phyloP scores from a whole-genome alignment of 2,329 filamentous ascomycete species.

The Nemania sp. region DNA sequence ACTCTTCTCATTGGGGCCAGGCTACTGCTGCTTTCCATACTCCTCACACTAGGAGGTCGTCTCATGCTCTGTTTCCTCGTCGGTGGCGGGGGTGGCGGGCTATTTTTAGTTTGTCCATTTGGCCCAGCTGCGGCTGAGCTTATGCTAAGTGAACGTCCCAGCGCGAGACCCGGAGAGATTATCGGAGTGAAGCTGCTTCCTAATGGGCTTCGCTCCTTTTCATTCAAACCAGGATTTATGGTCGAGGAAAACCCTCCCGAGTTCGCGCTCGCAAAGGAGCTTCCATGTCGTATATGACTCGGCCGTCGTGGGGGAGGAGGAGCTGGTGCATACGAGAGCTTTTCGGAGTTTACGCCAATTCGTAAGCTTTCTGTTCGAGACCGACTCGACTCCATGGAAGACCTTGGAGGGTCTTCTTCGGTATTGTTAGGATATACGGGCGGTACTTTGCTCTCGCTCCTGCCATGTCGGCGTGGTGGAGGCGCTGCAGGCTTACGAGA shows the following conservation, averaged over 20 bases:
- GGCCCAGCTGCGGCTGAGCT: slow-evolving; percentile 30
- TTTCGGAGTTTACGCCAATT: slow-evolving; percentile 42
- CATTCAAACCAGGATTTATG: slow-evolving; percentile 27
- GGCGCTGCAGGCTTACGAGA: slow-evolving; percentile 53
- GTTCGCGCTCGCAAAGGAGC: slow-evolving; percentile 38
- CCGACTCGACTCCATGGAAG: slow-evolving; percentile 55
- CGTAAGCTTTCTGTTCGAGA: slow-evolving; percentile 54
- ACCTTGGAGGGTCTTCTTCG: slow-evolving; percentile 50
- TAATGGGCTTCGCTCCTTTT: slow-evolving; percentile 28
- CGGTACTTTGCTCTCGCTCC: slow-evolving; percentile 50
- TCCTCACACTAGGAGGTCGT: slow-evolving; percentile 50
- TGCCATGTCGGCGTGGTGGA: slow-evolving; percentile 54
- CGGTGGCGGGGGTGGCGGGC: slow-evolving; percentile 52
- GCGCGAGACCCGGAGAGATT: slow-evolving; percentile 16
- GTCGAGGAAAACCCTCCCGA: slow-evolving; percentile 34
- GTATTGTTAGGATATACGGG: slow-evolving; percentile 26
- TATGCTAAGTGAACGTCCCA: slow-evolving; percentile 12
- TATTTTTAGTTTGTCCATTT: slow-evolving; percentile 38
- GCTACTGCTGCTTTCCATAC: slow-evolving; percentile 44
- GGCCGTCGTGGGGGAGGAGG: slow-evolving; percentile 61
- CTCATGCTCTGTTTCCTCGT: slow-evolving; percentile 50
- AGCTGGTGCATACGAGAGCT: slow-evolving; percentile 45
- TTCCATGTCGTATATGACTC: slow-evolving; percentile 42
- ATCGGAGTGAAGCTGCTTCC: slow-evolving; percentile 19
- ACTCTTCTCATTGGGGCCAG: slow-evolving; percentile 39